Evolutionary conservation across 306 rosid species (phyloP).

Genomic region (Cyamopsis tetragonoloba): DNA sequence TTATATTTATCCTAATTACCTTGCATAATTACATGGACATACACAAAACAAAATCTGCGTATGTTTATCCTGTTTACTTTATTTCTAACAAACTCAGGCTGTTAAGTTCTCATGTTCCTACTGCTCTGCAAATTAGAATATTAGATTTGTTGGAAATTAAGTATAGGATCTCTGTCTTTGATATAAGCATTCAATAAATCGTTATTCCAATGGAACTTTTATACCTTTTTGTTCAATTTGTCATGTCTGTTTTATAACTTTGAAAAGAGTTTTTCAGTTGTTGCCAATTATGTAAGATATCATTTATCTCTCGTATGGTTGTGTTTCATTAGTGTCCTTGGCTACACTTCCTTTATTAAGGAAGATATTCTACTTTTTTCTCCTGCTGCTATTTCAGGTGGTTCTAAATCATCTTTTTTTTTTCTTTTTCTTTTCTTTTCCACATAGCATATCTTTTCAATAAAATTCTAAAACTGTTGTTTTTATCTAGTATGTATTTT

Average conservation of each 20-base stretch:
- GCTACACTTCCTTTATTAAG: not conserved
- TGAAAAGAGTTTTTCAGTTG: not conserved
- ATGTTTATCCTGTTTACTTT: no score
- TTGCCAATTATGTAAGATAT: slow-evolving; percentile 1
- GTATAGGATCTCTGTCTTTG: slow-evolving; percentile 10
- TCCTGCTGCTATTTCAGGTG: slow-evolving; percentile 13
- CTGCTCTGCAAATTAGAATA: not conserved
- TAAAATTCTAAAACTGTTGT: not conserved
- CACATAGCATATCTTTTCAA: slow-evolving; percentile 13
- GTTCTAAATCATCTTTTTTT: not conserved
- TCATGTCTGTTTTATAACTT: slow-evolving; percentile 7
- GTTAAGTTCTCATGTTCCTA: slow-evolving; percentile 9
- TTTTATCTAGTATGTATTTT: not conserved
- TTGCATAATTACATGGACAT: no score
- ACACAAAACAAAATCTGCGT: no score
- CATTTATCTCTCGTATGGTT: slow-evolving; percentile 9
- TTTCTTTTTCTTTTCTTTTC: not conserved
- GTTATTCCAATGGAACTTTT: slow-evolving; percentile 16
- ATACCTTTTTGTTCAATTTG: not conserved
- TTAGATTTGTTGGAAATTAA: slow-evolving; percentile 9
- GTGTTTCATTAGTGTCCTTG: slow-evolving; percentile 6
- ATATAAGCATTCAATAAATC: not conserved
- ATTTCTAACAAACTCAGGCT: not conserved
- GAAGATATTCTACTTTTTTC: slow-evolving; percentile 5
- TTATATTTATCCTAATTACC: no score